phyloP scores from a whole-genome alignment of 2,329 filamentous ascomycete species.

The Cordyceps militaris region DNA sequence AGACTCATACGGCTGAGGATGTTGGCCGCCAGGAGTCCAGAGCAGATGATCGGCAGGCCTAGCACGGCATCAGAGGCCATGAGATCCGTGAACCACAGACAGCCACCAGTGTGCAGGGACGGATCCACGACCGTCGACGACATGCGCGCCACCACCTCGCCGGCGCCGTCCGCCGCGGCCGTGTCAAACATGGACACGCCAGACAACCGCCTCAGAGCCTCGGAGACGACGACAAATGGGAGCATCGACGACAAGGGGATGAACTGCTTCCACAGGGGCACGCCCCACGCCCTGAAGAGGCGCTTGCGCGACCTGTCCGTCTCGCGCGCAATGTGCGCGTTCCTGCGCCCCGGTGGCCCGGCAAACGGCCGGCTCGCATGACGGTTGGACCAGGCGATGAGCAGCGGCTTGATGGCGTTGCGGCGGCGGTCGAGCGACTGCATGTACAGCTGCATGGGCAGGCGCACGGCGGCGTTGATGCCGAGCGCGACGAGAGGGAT shows the following conservation, averaged over 20 bases:
- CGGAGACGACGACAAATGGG: constrained; percentile 44
- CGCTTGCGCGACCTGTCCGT: constrained; percentile 24
- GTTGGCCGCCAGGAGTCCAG: constrained; percentile 23
- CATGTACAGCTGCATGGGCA: constrained; percentile 40
- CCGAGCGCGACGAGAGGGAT: constrained; percentile 46
- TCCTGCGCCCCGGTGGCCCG: constrained; percentile 14
- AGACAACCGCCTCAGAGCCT: constrained; percentile 41
- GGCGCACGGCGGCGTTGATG: constrained; percentile 37
- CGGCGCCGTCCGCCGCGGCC: neutral
- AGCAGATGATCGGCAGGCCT: constrained; percentile 36
- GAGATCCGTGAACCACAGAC: constrained; percentile 50
- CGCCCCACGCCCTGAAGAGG: constrained; percentile 32
- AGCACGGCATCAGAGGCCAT: constrained; percentile 44
- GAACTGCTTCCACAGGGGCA: constrained; percentile 42
- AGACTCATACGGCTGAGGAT: constrained; percentile 24
- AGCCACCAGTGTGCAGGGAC: constrained; percentile 40
- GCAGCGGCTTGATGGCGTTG: constrained; percentile 23
- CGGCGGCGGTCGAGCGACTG: constrained; percentile 25
- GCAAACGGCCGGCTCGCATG: constrained; percentile 16
- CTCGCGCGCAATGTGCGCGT: constrained; percentile 19
- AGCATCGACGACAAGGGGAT: constrained; percentile 34
- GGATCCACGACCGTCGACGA: constrained; percentile 19
- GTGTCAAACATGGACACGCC: constrained; percentile 23
- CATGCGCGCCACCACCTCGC: constrained; percentile 1
- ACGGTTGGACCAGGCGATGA: constrained; percentile 26